Conservation (phyloP, 1,139 yeast genomes). For the Zygoascus sp. region DNA sequence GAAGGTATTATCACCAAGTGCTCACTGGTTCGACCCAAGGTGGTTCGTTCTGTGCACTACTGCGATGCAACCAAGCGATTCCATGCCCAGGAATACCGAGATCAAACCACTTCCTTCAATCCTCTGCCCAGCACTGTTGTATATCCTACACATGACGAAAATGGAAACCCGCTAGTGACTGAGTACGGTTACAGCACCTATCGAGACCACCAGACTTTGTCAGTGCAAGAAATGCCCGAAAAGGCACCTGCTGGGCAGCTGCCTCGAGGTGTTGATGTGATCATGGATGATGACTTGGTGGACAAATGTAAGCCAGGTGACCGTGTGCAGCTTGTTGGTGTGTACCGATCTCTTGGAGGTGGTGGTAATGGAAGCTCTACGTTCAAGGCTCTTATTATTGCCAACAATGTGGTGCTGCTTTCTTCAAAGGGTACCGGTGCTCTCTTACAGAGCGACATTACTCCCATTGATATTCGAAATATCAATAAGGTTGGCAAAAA, state of each 20-base stretch:
- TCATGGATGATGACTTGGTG: constrained; percentile 90
- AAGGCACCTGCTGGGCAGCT: constrained; percentile 97
- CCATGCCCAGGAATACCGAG: constrained; percentile 88
- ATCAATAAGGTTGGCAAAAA: constrained; percentile 73
- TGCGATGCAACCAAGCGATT: constrained; percentile 81
- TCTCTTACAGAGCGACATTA: constrained; percentile 66
- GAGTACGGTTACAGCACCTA: constrained; percentile 94
- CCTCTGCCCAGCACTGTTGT: constrained; percentile 82
- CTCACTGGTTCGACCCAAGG: constrained; percentile 87
- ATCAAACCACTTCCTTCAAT: constrained; percentile 86
- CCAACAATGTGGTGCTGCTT: constrained; percentile 82
- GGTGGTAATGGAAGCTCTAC: constrained; percentile 53
- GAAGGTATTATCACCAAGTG: constrained; percentile 97
- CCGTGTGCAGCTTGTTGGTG: constrained; percentile 90
- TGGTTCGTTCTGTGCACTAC: constrained; percentile 88
- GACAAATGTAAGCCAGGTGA: constrained; percentile 95
- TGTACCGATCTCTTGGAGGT: constrained; percentile 87
- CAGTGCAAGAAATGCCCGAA: constrained; percentile 98
- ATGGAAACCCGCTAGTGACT: constrained; percentile 80
- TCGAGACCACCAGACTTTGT: constrained; percentile 87
- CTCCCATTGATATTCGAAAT: constrained; percentile 81
- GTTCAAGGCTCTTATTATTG: constrained; percentile 75
- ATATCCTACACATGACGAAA: constrained; percentile 90
- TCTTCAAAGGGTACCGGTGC: constrained; percentile 83
- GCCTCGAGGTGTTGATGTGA: constrained; percentile 87